phyloP scores from a whole-genome alignment of 305 asterid species.

The Striga hermonthica region DNA sequence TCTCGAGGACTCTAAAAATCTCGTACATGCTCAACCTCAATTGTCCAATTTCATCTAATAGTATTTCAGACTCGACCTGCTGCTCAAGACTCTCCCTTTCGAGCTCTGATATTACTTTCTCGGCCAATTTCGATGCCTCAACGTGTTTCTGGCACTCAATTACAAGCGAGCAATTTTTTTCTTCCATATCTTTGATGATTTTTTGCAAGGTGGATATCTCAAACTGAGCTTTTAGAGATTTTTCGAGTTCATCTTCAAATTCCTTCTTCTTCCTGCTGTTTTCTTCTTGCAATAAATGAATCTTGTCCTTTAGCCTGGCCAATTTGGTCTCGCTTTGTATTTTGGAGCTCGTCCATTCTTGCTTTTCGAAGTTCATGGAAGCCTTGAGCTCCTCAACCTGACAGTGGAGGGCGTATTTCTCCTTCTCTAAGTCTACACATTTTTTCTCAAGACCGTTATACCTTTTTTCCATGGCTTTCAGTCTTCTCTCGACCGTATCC shows the following conservation, averaged over 20 bases:
- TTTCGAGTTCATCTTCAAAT: conserved; percentile 77
- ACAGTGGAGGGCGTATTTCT: conserved; percentile 52
- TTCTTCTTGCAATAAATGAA: conserved; percentile 70
- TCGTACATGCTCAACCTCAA: conserved; percentile 66
- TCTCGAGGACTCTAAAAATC: conserved; percentile 55
- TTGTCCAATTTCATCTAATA: conserved; percentile 75
- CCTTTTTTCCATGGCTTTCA: conserved; percentile 59
- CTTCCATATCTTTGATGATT: conserved; percentile 89
- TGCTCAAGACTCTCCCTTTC: conserved; percentile 84
- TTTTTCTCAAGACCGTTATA: conserved; percentile 67
- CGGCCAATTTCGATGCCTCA: conserved; percentile 85
- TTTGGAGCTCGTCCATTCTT: conserved; percentile 53
- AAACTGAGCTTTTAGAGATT: conserved; percentile 70
- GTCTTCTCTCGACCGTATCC: conserved; percentile 57
- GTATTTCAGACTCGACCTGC: conserved; percentile 77
- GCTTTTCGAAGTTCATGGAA: conserved; percentile 64
- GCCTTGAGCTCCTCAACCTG: conserved; percentile 60
- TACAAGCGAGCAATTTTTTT: conserved; percentile 63
- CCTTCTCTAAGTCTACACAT: conserved; percentile 60
- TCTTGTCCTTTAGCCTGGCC: conserved; percentile 58
- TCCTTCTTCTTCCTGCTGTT: conserved; percentile 66
- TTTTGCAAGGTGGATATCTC: conserved; percentile 80
- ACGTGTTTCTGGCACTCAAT: conserved; percentile 82
- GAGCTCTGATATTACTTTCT: conserved; percentile 73
- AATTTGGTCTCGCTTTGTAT: conserved; percentile 50